A percentile compares a stretch with the other conserved stretches of the same genome.
phyloP scores from a whole-genome alignment of 2,329 filamentous ascomycete species.

The Aspergillus sp. region DNA sequence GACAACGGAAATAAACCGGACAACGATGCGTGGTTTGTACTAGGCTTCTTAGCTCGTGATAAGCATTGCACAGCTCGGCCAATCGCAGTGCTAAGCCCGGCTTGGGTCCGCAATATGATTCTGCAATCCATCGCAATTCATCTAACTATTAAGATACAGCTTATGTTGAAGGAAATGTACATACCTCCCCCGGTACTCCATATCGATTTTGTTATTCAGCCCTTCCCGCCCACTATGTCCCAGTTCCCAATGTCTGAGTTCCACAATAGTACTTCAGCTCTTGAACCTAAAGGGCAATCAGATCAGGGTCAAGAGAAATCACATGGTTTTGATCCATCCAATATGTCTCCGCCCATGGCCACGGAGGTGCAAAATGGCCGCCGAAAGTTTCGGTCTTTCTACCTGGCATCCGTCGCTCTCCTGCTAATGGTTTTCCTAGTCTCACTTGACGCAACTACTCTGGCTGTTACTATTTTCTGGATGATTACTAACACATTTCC shows the following conservation, averaged over 20 bases:
- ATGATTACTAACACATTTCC: fast-evolving
- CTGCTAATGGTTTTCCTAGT: not conserved
- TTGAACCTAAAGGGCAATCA: not conserved
- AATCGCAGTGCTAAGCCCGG: too few relatives aligned
- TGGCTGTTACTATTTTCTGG: not conserved
- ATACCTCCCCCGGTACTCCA: too few relatives aligned
- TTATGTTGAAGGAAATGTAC: too few relatives aligned
- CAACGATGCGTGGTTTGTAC: too few relatives aligned
- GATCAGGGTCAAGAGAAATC: not conserved
- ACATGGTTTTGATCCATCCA: not conserved
- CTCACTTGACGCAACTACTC: not conserved
- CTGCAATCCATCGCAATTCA: too few relatives aligned
- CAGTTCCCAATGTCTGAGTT: not conserved
- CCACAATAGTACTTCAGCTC: not conserved
- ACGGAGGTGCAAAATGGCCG: not conserved
- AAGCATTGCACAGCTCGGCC: too few relatives aligned
- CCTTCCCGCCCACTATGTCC: not conserved
- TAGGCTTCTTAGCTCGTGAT: too few relatives aligned
- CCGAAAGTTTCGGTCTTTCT: not conserved
- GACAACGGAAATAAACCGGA: too few relatives aligned
- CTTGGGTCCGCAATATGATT: too few relatives aligned
- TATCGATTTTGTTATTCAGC: too few relatives aligned
- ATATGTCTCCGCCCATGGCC: not conserved
- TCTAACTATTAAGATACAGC: too few relatives aligned
- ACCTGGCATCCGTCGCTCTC: not conserved